Evolutionary conservation across 2,329 filamentous ascomycete genomes (phyloP).

Genomic region (Colletotrichum incanum): DNA sequence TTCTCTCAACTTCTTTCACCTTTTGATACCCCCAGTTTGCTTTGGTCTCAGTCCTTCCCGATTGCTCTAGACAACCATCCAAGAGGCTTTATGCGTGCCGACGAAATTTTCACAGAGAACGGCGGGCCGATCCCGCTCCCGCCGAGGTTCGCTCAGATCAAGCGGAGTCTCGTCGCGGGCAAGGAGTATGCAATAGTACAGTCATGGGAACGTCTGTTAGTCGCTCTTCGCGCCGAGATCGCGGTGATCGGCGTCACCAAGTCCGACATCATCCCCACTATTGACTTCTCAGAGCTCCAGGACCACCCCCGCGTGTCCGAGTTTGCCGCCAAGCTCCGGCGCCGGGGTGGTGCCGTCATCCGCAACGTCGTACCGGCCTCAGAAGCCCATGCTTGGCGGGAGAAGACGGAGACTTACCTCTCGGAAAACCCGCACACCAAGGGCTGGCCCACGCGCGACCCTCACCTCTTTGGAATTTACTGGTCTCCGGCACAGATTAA

Average conservation of each 20-base stretch:
- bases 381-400: conserved; percentile 71
- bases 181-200: conserved; percentile 69
- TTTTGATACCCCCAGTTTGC: conserved; percentile 43
- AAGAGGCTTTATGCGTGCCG: conserved; percentile 40
- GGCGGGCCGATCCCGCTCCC: conserved; percentile 65
- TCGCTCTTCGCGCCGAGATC: conserved; percentile 66
- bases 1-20: conserved; percentile 38
- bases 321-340: conserved; percentile 57
- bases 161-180: conserved; percentile 68
- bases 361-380: conserved; percentile 73
- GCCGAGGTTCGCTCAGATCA: conserved; percentile 71
- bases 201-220: conserved; percentile 70
- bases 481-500: conserved; percentile 80
- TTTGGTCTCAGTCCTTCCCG: conserved; percentile 44
- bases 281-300: conserved; percentile 68
- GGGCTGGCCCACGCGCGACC: conserved; percentile 49
- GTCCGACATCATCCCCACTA: conserved; percentile 68
- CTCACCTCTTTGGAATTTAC: conserved; percentile 56
- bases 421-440: conserved; percentile 59
- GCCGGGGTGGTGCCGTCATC: conserved; percentile 71
- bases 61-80: conserved; percentile 40
- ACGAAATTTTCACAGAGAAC: conserved; percentile 41
- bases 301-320: conserved; percentile 63
- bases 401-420: conserved; percentile 66
- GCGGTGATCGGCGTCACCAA: conserved; percentile 67